phyloP scores from a whole-genome alignment of 305 asterid genomes.

The Rubia balearica region DNA sequence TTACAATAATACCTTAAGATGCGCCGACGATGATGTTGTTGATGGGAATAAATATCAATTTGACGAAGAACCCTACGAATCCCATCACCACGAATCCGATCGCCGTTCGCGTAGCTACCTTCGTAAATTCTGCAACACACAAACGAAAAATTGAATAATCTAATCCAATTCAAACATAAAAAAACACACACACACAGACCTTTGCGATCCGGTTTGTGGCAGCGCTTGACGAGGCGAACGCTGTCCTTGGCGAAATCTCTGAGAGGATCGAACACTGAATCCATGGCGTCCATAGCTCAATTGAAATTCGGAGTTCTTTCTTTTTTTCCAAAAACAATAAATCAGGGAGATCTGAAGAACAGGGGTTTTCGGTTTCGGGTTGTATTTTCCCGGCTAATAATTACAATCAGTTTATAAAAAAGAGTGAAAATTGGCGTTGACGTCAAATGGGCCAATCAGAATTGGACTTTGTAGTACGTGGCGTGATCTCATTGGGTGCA shows the following conservation, averaged over 20 bases:
- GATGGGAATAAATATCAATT: conserved; percentile 22
- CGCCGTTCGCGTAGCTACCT: conserved; percentile 22
- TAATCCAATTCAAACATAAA: too few relatives aligned
- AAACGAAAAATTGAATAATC: too few relatives aligned
- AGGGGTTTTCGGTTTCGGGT: not conserved
- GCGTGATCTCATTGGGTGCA: not conserved
- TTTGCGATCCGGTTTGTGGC: conserved; percentile 95
- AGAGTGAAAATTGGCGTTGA: not conserved
- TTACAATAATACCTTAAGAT: not conserved
- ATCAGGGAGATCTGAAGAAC: not conserved
- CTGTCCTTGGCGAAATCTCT: conserved; percentile 86
- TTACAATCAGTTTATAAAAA: too few relatives aligned
- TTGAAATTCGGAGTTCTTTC: not conserved
- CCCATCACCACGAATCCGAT: conserved; percentile 25
- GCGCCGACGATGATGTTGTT: conserved; percentile 23
- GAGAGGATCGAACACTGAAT: conserved; percentile 77
- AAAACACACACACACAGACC: too few relatives aligned
- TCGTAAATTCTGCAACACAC: conserved; percentile 14
- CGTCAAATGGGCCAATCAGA: not conserved
- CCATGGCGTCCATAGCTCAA: conserved; percentile 58
- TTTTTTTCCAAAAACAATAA: not conserved
- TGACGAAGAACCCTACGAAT: conserved; percentile 22
- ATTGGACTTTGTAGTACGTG: not conserved
- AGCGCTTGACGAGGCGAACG: conserved; percentile 78
- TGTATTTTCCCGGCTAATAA: not conserved